Evolutionary conservation across 805 yeast genomes (phyloP), one percentile per base, ranked within the genome.

Genomic region (Candida xiaguanensis): DNA sequence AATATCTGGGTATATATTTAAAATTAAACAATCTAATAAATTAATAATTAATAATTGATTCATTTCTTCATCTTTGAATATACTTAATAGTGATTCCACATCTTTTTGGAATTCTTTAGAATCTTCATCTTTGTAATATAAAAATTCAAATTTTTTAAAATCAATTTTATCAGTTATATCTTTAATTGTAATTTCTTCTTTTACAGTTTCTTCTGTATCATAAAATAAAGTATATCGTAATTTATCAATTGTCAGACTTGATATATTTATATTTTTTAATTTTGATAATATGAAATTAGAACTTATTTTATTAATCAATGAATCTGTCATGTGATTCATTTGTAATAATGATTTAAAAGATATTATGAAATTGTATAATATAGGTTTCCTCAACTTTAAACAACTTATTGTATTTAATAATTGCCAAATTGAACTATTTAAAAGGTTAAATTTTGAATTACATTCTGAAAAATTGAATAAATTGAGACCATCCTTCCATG

Each of bases 1-100:
- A 13, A 37, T 30, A 35, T 57, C 61, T 1, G 64, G 63, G 38
- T 56, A 61, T 25, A 57, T 22, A 22, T 41, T 35, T 22, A 41
- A 46, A 18, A 55, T 34, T 12, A 59, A 17, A 25, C 49, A 43
- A 43, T 61, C 66, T 8, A 61, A 23, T 8, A 53, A 19, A 16
- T 50, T 42, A 15, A 57, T 36, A 2, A 53, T 42, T 2, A 59
- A 43, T 15, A 59, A 43, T 40, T 39, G 37, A 48, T 61, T 61
- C 34, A 53, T 31, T 5, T 42, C 45, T 11, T 37, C 24, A 16
- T 41, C 23, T 37, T 39, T 34, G 42, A 59, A 59, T 2, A 52
- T 37, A 14, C 31, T n/a, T 34, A 55, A 27, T 12, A 53, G 27
- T 3, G 41, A 19, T 22, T 40, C 34, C 4, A 63, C 50, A 4